Evolutionary conservation across 2,329 filamentous ascomycete genomes (phyloP).

Genomic region (Incumbomyces delicatus): DNA sequence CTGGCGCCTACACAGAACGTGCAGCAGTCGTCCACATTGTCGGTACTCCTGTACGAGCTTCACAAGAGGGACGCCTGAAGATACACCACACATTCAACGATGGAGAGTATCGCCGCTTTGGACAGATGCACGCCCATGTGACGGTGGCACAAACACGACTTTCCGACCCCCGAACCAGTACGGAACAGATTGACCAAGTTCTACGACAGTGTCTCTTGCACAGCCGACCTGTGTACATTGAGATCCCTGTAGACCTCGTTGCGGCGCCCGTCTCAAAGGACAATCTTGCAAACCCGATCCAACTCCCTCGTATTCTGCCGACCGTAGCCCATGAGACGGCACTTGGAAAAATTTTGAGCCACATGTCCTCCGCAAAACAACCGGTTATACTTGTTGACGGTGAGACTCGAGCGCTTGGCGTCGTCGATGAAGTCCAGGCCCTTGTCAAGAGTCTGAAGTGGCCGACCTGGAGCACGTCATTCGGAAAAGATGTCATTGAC

Average conservation of each 20-base stretch:
- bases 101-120: conserved; percentile 43
- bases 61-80: conserved; percentile 34
- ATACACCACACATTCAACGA: conserved; percentile 31
- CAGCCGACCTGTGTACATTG: conserved; percentile 46
- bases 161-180: conserved; percentile 34
- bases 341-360: conserved; percentile 57
- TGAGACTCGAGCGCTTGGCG: conserved; percentile 68
- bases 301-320: conserved; percentile 48
- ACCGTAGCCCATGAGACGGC: conserved; percentile 47
- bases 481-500: conserved; percentile 78
- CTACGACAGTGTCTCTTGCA: conserved; percentile 41
- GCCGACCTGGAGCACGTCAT: conserved; percentile 78
- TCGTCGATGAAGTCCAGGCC: conserved; percentile 60
- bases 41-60: conserved; percentile 41
- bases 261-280: no score
- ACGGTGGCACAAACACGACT: conserved; percentile 40
- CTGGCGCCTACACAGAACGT: conserved; percentile 47
- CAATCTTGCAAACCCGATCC: conserved; percentile 51
- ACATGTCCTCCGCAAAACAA: conserved; percentile 61
- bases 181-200: conserved; percentile 42
- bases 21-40: conserved; percentile 52
- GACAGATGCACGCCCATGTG: conserved; percentile 39
- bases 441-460: conserved; percentile 64
- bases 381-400: conserved; percentile 76
- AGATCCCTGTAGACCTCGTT: conserved; percentile 47